Evolutionary conservation across 2,329 filamentous ascomycete genomes (phyloP), one percentile per base, ranked within the genome.

Genomic region (Colletotrichum graminicola): DNA sequence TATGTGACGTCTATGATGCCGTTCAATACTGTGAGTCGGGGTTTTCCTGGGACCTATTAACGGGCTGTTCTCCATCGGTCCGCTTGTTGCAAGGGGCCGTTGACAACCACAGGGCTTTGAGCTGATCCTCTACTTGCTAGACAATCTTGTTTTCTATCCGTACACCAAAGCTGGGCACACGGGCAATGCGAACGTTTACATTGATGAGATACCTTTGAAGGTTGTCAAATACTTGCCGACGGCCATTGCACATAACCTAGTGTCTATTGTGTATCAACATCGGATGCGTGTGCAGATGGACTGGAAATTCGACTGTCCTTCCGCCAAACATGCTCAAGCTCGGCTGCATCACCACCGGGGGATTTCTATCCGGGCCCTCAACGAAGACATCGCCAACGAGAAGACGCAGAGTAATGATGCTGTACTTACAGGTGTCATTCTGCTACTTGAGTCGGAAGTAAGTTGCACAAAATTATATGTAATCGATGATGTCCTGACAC

Each of bases 121-220:
- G 29, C 65, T 62, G 34, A 62, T 8, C 1, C 29, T 47, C n/a
- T 21, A 18, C 8, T 2, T n/a, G 0, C 3, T 16, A 72, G 69
- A 64, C 26, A 72, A 75, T 29, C 32, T 43, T 14, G 78, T 68
- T 16, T 80, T 29, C 21, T 75, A 11, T 62, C 71, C 10, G 57
- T 76, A 51, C 51, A 71, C 18, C 62, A 76, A 47, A 73, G 79
- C 73, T n/a, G 59, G 56, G 2, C 66, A 75, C 21, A 21, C 78
- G 2, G 72, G 74, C 29, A 39, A 45, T n/a, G 72, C 67, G 7
- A 71, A 74, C 26, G 57, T 62, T 0, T 73, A 72, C 5, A 78
- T 80, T 10, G 78, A 79, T n/a, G 74, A 78, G 62, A 62, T 80
- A 12, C 75, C 70, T 41, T 68, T 79, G 5, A 59, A 59, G 8